Percentiles rank a stretch among this genome's conserved stretches.
Conservation (phyloP, 768 basidiomycete species). For the Mycena crocata region DNA sequence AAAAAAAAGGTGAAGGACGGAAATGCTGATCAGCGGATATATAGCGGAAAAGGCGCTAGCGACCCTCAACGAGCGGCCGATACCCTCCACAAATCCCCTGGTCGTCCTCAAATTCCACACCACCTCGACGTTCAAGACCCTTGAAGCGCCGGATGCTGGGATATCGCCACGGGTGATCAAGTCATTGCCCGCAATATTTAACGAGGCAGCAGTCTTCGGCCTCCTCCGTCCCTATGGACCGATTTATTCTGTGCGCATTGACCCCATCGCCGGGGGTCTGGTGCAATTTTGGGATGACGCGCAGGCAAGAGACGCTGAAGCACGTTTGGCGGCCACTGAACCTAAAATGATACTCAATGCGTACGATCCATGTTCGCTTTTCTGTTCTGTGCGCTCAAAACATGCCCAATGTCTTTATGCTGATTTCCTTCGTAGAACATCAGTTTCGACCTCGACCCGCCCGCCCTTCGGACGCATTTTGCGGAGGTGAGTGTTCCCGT, state of each 20-base stretch:
- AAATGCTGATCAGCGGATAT: not conserved
- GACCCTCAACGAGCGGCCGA: constrained; percentile 9
- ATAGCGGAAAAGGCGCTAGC: constrained; percentile 35
- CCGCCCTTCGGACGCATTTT: constrained; percentile 19
- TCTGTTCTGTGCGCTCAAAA: constrained; percentile 26
- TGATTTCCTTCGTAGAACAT: constrained; percentile 23
- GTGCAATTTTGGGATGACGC: constrained; percentile 35
- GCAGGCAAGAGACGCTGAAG: constrained; percentile 27
- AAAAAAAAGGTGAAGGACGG: too few relatives aligned
- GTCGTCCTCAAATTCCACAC: constrained; percentile 14
- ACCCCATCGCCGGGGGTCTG: constrained; percentile 25
- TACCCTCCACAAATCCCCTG: constrained; percentile 15
- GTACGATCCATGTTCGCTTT: constrained; percentile 31
- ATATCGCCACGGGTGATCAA: constrained; percentile 26
- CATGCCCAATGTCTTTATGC: too few relatives aligned
- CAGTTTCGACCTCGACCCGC: constrained; percentile 3
- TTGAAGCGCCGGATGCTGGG: constrained; percentile 3
- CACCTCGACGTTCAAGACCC: not conserved
- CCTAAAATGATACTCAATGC: constrained; percentile 5
- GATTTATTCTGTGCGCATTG: constrained; percentile 17
- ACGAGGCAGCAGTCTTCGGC: constrained; percentile 25
- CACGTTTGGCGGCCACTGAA: not conserved
- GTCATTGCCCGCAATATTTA: not conserved
- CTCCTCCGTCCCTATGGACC: constrained; percentile 26
- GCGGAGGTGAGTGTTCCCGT: constrained; percentile 8